These are phyloP conservation scores for Trichophyton verrucosum DNA, from an alignment of 2,329 filamentous ascomycete genomes.

Conservation along the genomic window DNA sequence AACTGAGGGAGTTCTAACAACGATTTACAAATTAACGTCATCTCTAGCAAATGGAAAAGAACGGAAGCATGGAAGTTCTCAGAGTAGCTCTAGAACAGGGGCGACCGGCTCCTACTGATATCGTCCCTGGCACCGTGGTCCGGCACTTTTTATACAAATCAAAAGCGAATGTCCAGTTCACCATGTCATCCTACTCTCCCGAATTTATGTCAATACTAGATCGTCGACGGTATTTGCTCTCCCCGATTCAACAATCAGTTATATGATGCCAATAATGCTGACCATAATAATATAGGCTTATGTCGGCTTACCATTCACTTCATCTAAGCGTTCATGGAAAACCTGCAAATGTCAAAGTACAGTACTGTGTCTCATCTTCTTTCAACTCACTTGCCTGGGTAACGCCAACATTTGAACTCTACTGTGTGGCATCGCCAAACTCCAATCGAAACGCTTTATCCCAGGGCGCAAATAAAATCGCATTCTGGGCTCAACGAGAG, in stretches of 20 bases:
- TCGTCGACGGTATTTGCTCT: conserved; percentile 43
- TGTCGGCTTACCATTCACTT: conserved; percentile 73
- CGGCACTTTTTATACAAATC: conserved; percentile 96
- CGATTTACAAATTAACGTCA: conserved; percentile 1
- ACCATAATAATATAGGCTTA: conserved; percentile 39
- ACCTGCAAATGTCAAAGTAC: conserved; percentile 71
- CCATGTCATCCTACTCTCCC: conserved; percentile 69
- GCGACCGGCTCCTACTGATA: conserved; percentile 58
- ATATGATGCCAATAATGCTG: not conserved
- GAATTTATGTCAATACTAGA: conserved; percentile 50
- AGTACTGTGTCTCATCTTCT: conserved; percentile 65
- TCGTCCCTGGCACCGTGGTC: conserved; percentile 67
- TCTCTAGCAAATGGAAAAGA: conserved; percentile 56
- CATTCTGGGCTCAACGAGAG: conserved; percentile 83
- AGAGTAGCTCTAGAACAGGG: conserved; percentile 57
- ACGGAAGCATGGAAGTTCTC: conserved; percentile 63
- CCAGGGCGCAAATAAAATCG: conserved; percentile 74
- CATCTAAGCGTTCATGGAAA: conserved; percentile 78
- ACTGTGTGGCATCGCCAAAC: conserved; percentile 75
- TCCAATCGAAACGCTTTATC: conserved; percentile 54
- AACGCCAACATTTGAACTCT: conserved; percentile 84
- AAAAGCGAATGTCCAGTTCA: conserved; percentile 86
- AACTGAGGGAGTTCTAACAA: not conserved
- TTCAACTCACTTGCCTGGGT: conserved; percentile 78
- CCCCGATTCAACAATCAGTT: too few relatives aligned